Conservation (phyloP, 164 flowering plant genomes). For the Piper longum region DNA sequence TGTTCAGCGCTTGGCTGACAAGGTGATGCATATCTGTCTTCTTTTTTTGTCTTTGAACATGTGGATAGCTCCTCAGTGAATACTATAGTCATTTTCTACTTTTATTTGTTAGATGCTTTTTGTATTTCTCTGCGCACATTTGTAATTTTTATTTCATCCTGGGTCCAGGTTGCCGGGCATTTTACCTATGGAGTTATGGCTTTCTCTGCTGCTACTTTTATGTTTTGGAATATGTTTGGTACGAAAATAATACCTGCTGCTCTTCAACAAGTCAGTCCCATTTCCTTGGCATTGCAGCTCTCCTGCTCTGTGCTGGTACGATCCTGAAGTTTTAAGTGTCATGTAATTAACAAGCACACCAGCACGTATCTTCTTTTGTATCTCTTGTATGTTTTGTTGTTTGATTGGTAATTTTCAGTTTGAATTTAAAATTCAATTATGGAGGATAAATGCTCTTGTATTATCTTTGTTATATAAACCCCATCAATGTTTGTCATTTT, state of each 20-base stretch:
- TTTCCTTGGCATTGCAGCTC: slow-evolving; percentile 92
- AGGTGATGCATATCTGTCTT: slow-evolving; percentile 27
- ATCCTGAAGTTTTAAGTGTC: neutral
- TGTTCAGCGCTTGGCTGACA: slow-evolving; percentile 90
- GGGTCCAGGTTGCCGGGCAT: slow-evolving; percentile 69
- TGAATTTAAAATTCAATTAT: no score
- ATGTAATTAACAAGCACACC: neutral
- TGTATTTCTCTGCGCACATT: neutral
- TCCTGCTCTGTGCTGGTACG: slow-evolving; percentile 96
- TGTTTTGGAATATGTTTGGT: slow-evolving; percentile 83
- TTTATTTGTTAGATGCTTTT: neutral
- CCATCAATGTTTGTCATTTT: no score
- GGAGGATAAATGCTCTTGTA: no score
- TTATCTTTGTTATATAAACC: no score
- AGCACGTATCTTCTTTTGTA: neutral
- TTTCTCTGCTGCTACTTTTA: slow-evolving; percentile 82
- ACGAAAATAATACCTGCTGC: slow-evolving; percentile 51
- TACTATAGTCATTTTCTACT: no score
- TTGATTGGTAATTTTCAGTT: no score
- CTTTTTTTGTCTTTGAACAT: neutral
- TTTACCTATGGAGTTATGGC: slow-evolving; percentile 98
- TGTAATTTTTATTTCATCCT: neutral
- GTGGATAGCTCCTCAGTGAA: no score
- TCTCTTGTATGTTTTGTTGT: neutral
- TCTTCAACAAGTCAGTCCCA: slow-evolving; percentile 45